Evolutionary conservation across 2,329 filamentous ascomycete species (phyloP), one percentile per base, ranked within the genome.

Genomic region (Karstenula rhodostoma): DNA sequence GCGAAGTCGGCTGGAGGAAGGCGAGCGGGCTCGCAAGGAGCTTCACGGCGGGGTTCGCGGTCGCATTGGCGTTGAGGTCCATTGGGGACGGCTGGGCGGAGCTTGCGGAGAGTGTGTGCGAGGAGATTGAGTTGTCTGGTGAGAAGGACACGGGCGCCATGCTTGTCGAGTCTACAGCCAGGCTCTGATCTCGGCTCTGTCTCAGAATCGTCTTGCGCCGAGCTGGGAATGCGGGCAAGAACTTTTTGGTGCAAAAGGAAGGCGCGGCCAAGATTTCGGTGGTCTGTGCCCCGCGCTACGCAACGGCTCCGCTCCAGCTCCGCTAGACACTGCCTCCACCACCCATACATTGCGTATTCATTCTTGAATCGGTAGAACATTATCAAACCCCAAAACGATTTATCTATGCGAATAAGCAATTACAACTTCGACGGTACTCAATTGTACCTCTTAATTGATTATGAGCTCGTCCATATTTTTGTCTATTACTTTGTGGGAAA

Each of bases 1-100:
- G 79, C 8, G 85, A 71, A 2, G 87, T 83, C 4, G 94, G 93
- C 65, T 90, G 89, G n/a, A 97, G 83, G 73, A 97, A 96, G 27
- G 80, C 77, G 73, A 94, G 89, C 13, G 91, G 90, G 61, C 87
- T 86, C 59, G 83, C 80, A 17, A 87, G 80, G 51, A 92, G 82
- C 64, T 81, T 83, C 60, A 87, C 82, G 61, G 89, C 80, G 60
- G 91, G 82, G 27, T 82, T 81, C 19, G 79, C 58, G 22, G 70
- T 61, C 29, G 29, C 29, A 32, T 5, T 32, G 2, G 29, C 29
- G 37, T 40, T 40, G 17, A 69, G 66, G 56, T 78, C 75, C 70
- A 77, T 75, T 17, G 69, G 42, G 6, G 52, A 37, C 9, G 52
- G 52, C 42, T 76, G 74, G n/a, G 60, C 61, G 10, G 77, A 78